Evolutionary conservation across 164 flowering plant genomes (phyloP).

Genomic region (Hamamelis virginiana): DNA sequence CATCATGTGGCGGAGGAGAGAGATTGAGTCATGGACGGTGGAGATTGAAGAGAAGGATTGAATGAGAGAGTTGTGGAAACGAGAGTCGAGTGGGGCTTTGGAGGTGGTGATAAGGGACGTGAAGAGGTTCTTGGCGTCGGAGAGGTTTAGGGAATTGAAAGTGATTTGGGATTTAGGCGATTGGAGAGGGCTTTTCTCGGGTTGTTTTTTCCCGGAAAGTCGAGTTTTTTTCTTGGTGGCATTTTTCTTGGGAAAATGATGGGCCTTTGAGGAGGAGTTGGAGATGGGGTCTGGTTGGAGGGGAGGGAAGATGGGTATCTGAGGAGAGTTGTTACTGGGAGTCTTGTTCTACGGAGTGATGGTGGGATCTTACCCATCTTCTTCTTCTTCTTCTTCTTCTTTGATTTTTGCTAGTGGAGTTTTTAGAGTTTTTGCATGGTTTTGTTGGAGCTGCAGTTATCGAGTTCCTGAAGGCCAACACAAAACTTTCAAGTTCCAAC

Average conservation of each 20-base stretch:
- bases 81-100: too few relatives aligned
- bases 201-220: conserved; percentile 12
- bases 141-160: conserved; percentile 54
- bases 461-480: too few relatives aligned
- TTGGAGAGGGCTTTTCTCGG: conserved; percentile 8
- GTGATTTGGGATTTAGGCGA: conserved; percentile 1
- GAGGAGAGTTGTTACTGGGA: conserved; percentile 20
- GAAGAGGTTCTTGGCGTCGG: conserved; percentile 57
- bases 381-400: background rate
- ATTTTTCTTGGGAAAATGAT: conserved; percentile 24
- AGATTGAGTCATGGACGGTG: conserved; percentile 43
- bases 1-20: too few relatives aligned
- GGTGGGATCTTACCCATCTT: conserved; percentile 56
- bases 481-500: too few relatives aligned
- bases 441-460: conserved; percentile 4
- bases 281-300: background rate
- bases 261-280: conserved; percentile 17
- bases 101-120: conserved; percentile 38
- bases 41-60: conserved; percentile 53
- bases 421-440: conserved; percentile 18
- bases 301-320: conserved; percentile 18
- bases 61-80: conserved; percentile 59
- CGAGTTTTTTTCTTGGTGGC: too few relatives aligned
- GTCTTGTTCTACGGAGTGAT: conserved; percentile 24
- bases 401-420: background rate